phyloP scores from a whole-genome alignment of 2,329 filamentous ascomycete species.

The Aspergillus quadrilineatus region DNA sequence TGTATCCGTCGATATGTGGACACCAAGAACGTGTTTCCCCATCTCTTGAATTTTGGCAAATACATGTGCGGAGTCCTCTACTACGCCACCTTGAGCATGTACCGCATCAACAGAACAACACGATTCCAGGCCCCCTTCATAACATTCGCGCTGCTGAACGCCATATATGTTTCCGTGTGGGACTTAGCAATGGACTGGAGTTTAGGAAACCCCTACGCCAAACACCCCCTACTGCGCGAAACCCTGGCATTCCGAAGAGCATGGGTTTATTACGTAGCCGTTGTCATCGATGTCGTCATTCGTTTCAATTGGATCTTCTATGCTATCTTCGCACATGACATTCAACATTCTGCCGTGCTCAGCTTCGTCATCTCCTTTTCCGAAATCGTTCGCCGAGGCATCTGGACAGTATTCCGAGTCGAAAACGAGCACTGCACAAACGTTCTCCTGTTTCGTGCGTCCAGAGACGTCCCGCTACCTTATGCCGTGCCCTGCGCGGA shows the following conservation, averaged over 20 bases:
- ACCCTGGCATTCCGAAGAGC: constrained; percentile 74
- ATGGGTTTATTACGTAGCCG: constrained; percentile 85
- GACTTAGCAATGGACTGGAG: constrained; percentile 97
- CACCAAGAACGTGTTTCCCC: constrained; percentile 83
- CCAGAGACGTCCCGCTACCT: constrained; percentile 80
- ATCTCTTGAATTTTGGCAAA: constrained; percentile 89
- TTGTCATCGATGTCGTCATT: constrained; percentile 77
- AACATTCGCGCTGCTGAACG: constrained; percentile 75
- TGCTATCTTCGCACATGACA: constrained; percentile 73
- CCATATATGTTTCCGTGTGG: constrained; percentile 84
- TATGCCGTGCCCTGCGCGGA: constrained; percentile 56
- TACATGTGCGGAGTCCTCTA: constrained; percentile 81
- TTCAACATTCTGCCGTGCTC: constrained; percentile 78
- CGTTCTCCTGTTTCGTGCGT: constrained; percentile 85
- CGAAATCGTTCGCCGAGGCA: constrained; percentile 78
- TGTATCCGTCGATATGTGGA: constrained; percentile 87
- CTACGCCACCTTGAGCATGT: constrained; percentile 76
- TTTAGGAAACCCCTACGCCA: constrained; percentile 73
- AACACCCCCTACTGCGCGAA: constrained; percentile 68
- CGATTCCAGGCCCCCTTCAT: constrained; percentile 70
- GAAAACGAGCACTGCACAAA: constrained; percentile 98
- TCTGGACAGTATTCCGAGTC: constrained; percentile 91
- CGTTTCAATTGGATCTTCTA: constrained; percentile 96
- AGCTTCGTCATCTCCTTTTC: constrained; percentile 76
- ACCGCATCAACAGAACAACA: constrained; percentile 66